A percentile compares a stretch with the other conserved stretches of the same genome.
Evolutionary conservation across 257 asterid genomes (phyloP).

Genomic region (Plantago ovata): DNA sequence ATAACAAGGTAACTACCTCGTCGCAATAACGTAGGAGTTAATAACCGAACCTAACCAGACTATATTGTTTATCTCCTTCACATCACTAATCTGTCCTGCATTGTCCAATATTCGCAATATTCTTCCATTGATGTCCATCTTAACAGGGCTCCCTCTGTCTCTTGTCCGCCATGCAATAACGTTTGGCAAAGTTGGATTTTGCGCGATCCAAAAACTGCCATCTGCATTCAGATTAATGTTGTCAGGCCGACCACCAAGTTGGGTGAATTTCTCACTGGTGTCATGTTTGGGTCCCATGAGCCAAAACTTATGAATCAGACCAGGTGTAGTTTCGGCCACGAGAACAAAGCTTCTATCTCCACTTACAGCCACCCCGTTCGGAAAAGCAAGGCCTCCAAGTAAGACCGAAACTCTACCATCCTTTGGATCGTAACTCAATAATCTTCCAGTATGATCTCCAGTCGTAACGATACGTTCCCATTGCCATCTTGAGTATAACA

Average conservation of each 20-base stretch:
- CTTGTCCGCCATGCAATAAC: too few species aligned
- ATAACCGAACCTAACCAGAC: too few species aligned
- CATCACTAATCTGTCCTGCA: too few species aligned
- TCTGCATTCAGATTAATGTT: constrained; percentile 54
- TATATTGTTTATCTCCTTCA: too few species aligned
- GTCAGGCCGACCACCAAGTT: constrained; percentile 65
- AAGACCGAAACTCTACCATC: constrained; percentile 46
- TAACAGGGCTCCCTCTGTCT: too few species aligned
- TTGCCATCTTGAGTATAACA: too few species aligned
- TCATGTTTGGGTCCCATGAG: constrained; percentile 61
- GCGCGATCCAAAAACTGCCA: constrained; percentile 70
- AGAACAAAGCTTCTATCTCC: constrained; percentile 42
- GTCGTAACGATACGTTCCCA: too few species aligned
- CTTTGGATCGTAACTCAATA: constrained; percentile 51
- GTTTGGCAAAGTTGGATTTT: too few species aligned
- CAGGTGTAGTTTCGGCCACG: constrained; percentile 41
- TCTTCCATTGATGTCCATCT: too few species aligned
- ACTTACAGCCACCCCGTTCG: constrained; percentile 70
- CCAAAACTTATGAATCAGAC: constrained; percentile 44
- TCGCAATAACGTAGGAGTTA: too few species aligned
- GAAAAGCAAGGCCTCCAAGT: constrained; percentile 50
- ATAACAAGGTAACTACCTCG: too few species aligned
- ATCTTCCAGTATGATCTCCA: constrained; percentile 43
- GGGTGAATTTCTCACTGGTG: constrained; percentile 36
- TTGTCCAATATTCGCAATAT: too few species aligned